Evolutionary conservation across 345 rosid genomes (phyloP).

Genomic region (Physaria fendleri): DNA sequence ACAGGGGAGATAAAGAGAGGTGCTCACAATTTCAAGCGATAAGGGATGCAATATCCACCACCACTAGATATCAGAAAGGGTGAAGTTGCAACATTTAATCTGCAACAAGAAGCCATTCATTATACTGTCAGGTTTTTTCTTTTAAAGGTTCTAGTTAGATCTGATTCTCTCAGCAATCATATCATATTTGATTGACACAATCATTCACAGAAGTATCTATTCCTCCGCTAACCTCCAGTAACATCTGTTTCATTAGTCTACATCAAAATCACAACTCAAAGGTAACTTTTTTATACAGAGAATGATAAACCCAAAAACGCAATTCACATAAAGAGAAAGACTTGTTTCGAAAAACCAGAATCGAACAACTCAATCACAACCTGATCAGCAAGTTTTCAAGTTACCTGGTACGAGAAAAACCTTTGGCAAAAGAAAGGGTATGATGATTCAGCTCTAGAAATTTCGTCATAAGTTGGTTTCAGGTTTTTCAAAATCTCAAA

Average conservation of each 20-base stretch:
- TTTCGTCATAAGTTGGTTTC: conserved; percentile 11
- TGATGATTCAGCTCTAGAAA: conserved; percentile 3
- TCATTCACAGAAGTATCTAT: neutral
- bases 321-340: conserved; percentile 1
- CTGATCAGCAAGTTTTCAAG: neutral
- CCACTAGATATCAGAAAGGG: neutral
- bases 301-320: conserved; percentile 11
- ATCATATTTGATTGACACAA: neutral
- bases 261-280: neutral
- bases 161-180: neutral
- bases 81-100: conserved; percentile 14
- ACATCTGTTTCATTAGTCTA: neutral
- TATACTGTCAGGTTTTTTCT: neutral
- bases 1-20: neutral
- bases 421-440: neutral
- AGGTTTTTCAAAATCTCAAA: neutral
- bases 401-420: conserved; percentile 20
- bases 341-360: neutral
- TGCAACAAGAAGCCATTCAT: conserved; percentile 1
- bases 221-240: neutral
- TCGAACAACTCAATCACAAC: neutral
- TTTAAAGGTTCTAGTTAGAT: neutral
- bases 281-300: neutral
- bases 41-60: conserved; percentile 11
- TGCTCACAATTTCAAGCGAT: conserved; percentile 25